A percentile compares a stretch with the other conserved stretches of the same genome.
phyloP scores from a whole-genome alignment of 345 rosid genomes.

The Linum trigynum region DNA sequence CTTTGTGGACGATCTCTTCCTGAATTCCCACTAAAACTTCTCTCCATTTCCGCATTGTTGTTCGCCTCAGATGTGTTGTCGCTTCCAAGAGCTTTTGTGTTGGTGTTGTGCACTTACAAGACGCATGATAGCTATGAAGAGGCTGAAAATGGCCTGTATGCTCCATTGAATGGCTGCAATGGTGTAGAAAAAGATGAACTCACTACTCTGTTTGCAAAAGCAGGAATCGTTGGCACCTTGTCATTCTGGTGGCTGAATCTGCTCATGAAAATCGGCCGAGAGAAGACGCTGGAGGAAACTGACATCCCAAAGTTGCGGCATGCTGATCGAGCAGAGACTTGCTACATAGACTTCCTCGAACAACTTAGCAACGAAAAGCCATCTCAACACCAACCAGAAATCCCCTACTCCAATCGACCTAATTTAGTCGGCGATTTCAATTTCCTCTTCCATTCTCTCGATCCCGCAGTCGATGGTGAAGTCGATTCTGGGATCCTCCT shows the following conservation, averaged over 20 bases:
- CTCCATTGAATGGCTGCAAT: slow-evolving; percentile 38
- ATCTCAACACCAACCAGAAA: slow-evolving; percentile 26
- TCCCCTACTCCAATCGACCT: too few relatives aligned
- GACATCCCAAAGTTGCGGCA: slow-evolving; percentile 56
- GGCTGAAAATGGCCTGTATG: slow-evolving; percentile 33
- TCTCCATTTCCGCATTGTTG: slow-evolving; percentile 46
- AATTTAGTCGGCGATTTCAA: too few relatives aligned
- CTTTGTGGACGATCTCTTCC: slow-evolving; percentile 29
- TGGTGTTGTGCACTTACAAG: slow-evolving; percentile 45
- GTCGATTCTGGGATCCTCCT: too few relatives aligned
- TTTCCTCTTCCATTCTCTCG: too few relatives aligned
- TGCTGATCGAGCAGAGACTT: slow-evolving; percentile 62
- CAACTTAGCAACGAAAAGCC: slow-evolving; percentile 40
- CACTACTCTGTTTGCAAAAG: slow-evolving; percentile 44
- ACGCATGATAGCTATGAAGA: slow-evolving; percentile 21
- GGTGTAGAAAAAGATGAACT: slow-evolving; percentile 17
- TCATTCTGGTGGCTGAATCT: slow-evolving; percentile 90
- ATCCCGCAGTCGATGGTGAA: too few relatives aligned
- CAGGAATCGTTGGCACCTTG: slow-evolving; percentile 54
- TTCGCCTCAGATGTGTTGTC: slow-evolving; percentile 46
- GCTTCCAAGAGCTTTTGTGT: slow-evolving; percentile 48
- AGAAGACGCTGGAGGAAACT: slow-evolving; percentile 55
- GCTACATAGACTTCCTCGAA: slow-evolving; percentile 50
- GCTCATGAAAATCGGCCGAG: slow-evolving; percentile 59
- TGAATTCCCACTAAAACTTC: slow-evolving; percentile 28